Evolutionary conservation across 192 early-diverging fungal species (phyloP).

Genomic region (Podila verticillata): DNA sequence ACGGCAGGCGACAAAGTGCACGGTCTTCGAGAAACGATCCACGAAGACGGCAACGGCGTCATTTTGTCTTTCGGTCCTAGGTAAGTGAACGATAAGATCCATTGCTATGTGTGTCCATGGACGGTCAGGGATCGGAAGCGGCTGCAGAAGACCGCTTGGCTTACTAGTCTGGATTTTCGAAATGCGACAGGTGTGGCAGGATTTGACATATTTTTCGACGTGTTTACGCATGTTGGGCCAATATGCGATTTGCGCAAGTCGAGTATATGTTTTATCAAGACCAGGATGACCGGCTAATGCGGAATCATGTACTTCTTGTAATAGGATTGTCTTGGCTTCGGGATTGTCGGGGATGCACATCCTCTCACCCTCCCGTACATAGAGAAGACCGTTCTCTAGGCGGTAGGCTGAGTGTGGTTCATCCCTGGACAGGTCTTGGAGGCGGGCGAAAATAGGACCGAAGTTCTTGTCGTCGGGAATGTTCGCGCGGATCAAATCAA

Average conservation of each 20-base stretch:
- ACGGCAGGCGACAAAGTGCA: constrained; percentile 21
- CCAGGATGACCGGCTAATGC: background rate
- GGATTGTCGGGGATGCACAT: constrained; percentile 2
- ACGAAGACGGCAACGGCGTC: constrained; percentile 55
- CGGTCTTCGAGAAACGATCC: constrained; percentile 51
- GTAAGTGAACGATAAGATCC: constrained; percentile 52
- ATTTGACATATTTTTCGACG: constrained; percentile 16
- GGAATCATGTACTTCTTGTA: background rate
- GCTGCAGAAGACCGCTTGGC: constrained; percentile 14
- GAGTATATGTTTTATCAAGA: background rate
- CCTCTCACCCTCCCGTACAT: background rate
- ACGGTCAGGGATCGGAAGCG: background rate
- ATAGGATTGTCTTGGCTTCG: background rate
- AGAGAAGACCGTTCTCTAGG: background rate
- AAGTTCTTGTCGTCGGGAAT: too few species aligned
- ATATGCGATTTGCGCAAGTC: background rate
- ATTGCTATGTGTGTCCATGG: constrained; percentile 55
- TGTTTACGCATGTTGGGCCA: constrained; percentile 10
- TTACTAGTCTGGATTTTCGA: background rate
- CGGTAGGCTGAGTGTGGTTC: too few species aligned
- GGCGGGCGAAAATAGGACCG: too few species aligned
- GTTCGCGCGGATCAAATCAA: too few species aligned
- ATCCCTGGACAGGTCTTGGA: too few species aligned
- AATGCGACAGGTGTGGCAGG: constrained; percentile 8
- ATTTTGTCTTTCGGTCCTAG: constrained; percentile 4